These are phyloP conservation scores for Diaporthe amygdali DNA, from an alignment of 2,329 filamentous ascomycete species.

Conservation along the genomic window DNA sequence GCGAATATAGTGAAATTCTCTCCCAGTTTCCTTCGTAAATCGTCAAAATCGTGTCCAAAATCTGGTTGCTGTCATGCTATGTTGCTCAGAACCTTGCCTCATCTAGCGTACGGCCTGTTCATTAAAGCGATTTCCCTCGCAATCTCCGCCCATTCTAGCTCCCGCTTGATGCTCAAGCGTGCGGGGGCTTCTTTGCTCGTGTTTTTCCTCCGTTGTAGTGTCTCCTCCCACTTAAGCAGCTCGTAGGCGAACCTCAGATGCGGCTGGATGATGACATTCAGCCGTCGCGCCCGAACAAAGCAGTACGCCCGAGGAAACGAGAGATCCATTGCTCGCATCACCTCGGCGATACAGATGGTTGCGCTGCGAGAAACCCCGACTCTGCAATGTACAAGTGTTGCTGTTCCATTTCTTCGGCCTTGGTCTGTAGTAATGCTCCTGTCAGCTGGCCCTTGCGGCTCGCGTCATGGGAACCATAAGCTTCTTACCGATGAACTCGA, in stretches of 20 bases:
- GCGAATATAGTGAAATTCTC: background rate
- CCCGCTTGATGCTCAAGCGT: slow-evolving; percentile 60
- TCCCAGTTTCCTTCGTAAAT: slow-evolving; percentile 18
- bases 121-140: slow-evolving; percentile 90
- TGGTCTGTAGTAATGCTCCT: slow-evolving; percentile 60
- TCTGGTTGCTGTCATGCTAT: background rate
- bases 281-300: slow-evolving; percentile 86
- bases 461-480: slow-evolving; percentile 26
- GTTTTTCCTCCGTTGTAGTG: slow-evolving; percentile 61
- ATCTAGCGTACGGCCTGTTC: slow-evolving; percentile 91
- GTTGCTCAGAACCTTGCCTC: slow-evolving; percentile 21
- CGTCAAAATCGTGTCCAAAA: slow-evolving; percentile 15
- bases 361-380: slow-evolving; percentile 95
- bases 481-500: slow-evolving; percentile 90
- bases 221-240: slow-evolving; percentile 93
- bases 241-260: slow-evolving; percentile 96
- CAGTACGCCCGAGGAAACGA: slow-evolving; percentile 95
- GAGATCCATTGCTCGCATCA: slow-evolving; percentile 82
- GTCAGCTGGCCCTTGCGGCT: slow-evolving; percentile 3
- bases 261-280: slow-evolving; percentile 98
- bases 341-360: slow-evolving; percentile 98
- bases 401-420: slow-evolving; percentile 76
- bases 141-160: slow-evolving; percentile 91
- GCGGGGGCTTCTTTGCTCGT: slow-evolving; percentile 44
- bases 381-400: slow-evolving; percentile 93